Percentiles rank a stretch among this genome's conserved stretches.
phyloP scores from a whole-genome alignment of 306 rosid genomes.

The Cicer pinnatifidum region DNA sequence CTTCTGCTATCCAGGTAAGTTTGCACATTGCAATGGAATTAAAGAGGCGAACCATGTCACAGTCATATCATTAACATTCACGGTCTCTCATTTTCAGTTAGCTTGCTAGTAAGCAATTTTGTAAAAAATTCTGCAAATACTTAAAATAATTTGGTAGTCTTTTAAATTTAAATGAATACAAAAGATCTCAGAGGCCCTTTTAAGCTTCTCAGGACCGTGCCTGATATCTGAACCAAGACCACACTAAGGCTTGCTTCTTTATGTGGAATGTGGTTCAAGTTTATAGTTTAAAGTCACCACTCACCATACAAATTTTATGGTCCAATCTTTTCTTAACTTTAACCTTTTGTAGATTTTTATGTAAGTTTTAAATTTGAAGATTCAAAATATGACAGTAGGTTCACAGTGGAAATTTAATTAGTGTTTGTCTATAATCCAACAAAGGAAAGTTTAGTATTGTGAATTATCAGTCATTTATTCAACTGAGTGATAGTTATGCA shows the following conservation, averaged over 20 bases:
- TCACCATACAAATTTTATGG: constrained; percentile 12
- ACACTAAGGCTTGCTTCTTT: not conserved
- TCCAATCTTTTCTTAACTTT: constrained; percentile 17
- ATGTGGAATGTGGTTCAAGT: not conserved
- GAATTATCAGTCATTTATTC: not conserved
- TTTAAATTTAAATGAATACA: constrained; percentile 2
- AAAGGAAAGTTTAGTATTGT: not conserved
- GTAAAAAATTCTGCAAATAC: not conserved
- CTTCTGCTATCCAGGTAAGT: constrained; percentile 79
- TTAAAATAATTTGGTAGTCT: not conserved
- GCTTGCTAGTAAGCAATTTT: not conserved
- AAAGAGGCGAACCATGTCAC: constrained; percentile 21
- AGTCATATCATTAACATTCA: constrained; percentile 1
- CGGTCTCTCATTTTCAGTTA: constrained; percentile 1
- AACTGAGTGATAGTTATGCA: constrained; percentile 4
- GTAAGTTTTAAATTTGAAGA: constrained; percentile 2
- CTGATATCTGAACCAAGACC: constrained; percentile 10
- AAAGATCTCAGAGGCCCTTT: not conserved
- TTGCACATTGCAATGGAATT: constrained; percentile 31
- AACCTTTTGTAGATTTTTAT: not conserved
- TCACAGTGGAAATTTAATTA: constrained; percentile 13
- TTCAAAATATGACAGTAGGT: constrained; percentile 1
- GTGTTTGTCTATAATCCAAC: constrained; percentile 1
- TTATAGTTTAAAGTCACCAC: not conserved
- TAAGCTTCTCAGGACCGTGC: not conserved